Evolutionary conservation across 768 basidiomycete species (phyloP), one percentile per base, ranked within the genome.

Genomic region (Peribolospora baueri): DNA sequence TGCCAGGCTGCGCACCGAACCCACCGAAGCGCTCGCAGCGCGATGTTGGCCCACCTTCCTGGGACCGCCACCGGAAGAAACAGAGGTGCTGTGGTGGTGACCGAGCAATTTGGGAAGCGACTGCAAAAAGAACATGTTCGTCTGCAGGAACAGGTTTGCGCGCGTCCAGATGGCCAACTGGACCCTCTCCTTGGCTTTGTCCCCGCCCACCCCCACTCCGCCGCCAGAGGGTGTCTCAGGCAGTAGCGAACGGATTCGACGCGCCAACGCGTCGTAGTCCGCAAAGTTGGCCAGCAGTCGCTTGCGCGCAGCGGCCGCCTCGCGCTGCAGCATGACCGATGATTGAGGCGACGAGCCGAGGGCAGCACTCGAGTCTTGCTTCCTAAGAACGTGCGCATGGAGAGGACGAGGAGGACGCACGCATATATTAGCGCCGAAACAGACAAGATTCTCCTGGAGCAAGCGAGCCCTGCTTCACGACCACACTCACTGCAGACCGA

Each of bases 51-150:
- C 25, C 25, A 25, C 25, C 25, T 25, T 25, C 25, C 25, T 25
- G 25, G 25, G 25, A 25, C 25, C 25, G 25, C 25, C 25, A 25
- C 25, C 25, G 25, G 25, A 25, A 1, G 25, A 25, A 25, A 25
- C 25, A 25, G 25, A 25, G 25, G 25, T 25, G 25, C 25, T 25
- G 25, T 25, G 25, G 25, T 25, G 25, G 25, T 25, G 25, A 25
- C 25, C 25, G 25, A 25, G 25, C 25, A 25, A 25, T 25, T 25
- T 25, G 25, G 25, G 25, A 25, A 25, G 25, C 25, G 25, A 25
- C 72, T 86, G 80, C 6, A 91, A 69, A 13, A 82, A 80, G 56
- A 84, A 79, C 82, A 95, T 87, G 60, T 93, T 78, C 63, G 81
- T 84, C 65, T 84, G 81, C 59, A 98, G 68, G 65, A 91, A 95